Percentiles rank a stretch among this genome's conserved stretches.
These are phyloP conservation scores for Fraxinus sp. DNA, from an alignment of 305 asterid genomes.

Conservation along the genomic window DNA sequence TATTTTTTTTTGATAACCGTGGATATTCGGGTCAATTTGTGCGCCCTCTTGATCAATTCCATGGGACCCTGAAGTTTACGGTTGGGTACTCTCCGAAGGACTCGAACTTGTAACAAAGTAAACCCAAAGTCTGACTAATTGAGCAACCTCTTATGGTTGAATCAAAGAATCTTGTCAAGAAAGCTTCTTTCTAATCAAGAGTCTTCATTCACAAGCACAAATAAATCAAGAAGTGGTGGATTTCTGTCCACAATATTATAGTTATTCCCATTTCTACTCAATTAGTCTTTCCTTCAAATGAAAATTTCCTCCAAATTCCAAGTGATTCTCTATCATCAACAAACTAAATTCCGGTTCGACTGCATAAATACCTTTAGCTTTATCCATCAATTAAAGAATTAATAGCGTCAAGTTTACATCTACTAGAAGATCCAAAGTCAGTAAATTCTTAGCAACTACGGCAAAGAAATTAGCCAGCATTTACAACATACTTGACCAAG, in stretches of 20 bases:
- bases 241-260: neutral
- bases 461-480: neutral
- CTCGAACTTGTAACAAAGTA: too few relatives aligned
- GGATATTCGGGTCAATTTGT: too few relatives aligned
- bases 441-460: neutral
- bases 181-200: neutral
- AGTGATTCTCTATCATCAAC: neutral
- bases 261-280: neutral
- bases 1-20: too few relatives aligned
- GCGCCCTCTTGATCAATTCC: too few relatives aligned
- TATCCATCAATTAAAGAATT: neutral
- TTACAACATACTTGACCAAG: neutral
- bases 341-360: neutral
- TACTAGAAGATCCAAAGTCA: neutral
- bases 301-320: constrained; percentile 13
- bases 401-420: neutral
- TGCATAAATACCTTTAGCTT: neutral
- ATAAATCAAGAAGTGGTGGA: constrained; percentile 18
- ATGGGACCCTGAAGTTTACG: too few relatives aligned
- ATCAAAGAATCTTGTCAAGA: neutral
- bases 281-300: constrained; percentile 15
- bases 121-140: too few relatives aligned
- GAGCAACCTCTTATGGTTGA: too few relatives aligned
- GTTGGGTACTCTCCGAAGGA: too few relatives aligned
- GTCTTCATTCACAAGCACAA: constrained; percentile 24